Evolutionary conservation across 495 filamentous ascomycete species (phyloP), one percentile per base, ranked within the genome.

Genomic region (Podospora didyma): DNA sequence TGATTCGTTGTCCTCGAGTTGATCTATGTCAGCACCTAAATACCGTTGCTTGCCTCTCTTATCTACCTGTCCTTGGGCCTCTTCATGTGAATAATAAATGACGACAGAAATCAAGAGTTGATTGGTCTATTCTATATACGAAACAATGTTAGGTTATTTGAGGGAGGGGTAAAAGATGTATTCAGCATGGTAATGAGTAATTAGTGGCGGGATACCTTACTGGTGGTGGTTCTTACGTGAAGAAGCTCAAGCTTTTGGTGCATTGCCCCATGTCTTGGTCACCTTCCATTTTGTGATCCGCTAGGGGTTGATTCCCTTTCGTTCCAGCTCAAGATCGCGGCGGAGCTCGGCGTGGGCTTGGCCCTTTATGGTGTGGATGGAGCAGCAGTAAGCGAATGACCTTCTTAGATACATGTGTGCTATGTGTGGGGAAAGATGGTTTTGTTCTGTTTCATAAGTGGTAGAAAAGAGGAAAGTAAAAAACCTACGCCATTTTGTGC

Each of bases 281-380:
- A 52, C 34, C 37, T 61, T 56, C 6, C 61, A 63, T 22, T 54
- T 65, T 20, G 57, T 64, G 24, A 71, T 60, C 3, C 69, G 53
- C 69, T 66, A 71, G 0, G 66, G 66, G 31, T 71, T 69, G 14
- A 58, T 22, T 7, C 64, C 66, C 31, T 63, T 53, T 11, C 50
- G 14, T 53, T 71, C 69, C 1, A 71, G 50, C 26, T 59, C 62
- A 0, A 55, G 41, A 11, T 65, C 44, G 9, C 64, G 44, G 22
- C 57, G 37, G 4, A 71, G 53, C 11, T 67, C 62, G 16, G 62
- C 53, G 22, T 65, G 51, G 14, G 56, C 37, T 0, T 54, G 50
- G 3, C 62, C 62, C 54, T 59, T n/a, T n/a, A n/a, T n/a, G n/a
- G 21, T 31, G 12, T 37, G 9, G 34, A 16, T 37, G 34, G 34